Conservation (phyloP, 495 filamentous ascomycete genomes). For the Aspergillus kassunensis region DNA sequence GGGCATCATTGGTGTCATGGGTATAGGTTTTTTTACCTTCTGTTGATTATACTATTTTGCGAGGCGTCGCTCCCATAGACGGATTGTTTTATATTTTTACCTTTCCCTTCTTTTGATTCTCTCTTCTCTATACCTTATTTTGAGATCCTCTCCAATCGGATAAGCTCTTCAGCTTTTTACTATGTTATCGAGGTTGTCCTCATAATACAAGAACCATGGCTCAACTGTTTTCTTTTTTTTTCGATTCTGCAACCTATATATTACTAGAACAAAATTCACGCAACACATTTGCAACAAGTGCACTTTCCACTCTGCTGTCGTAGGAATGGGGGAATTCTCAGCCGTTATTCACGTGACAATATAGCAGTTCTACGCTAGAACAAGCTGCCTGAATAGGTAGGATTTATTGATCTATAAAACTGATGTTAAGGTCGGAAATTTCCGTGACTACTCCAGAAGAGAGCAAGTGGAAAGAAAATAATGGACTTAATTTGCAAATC, state of each 20-base stretch:
- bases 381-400: no score
- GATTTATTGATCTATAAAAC: not conserved
- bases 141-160: slow-evolving; percentile 9
- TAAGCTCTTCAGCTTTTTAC: slow-evolving; percentile 5
- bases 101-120: slow-evolving; percentile 14
- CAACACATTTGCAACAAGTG: no score
- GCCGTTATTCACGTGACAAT: no score
- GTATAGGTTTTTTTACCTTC: slow-evolving; percentile 16
- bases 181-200: not conserved
- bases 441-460: not conserved
- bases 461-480: no score
- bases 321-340: no score
- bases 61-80: slow-evolving; percentile 37
- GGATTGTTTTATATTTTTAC: slow-evolving; percentile 22
- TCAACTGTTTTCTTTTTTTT: no score
- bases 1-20: slow-evolving; percentile 27
- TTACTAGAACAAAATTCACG: no score
- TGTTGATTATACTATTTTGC: slow-evolving; percentile 25
- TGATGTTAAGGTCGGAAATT: not conserved
- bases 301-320: no score
- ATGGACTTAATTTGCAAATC: no score
- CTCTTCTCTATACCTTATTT: slow-evolving; percentile 9
- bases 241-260: no score
- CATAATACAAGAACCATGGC: slow-evolving; percentile 2
- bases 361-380: no score